Percentiles rank a stretch among this genome's conserved stretches.
Conservation (phyloP, 1,284 basidiomycete species). For the Rhodotorula glutinis region DNA sequence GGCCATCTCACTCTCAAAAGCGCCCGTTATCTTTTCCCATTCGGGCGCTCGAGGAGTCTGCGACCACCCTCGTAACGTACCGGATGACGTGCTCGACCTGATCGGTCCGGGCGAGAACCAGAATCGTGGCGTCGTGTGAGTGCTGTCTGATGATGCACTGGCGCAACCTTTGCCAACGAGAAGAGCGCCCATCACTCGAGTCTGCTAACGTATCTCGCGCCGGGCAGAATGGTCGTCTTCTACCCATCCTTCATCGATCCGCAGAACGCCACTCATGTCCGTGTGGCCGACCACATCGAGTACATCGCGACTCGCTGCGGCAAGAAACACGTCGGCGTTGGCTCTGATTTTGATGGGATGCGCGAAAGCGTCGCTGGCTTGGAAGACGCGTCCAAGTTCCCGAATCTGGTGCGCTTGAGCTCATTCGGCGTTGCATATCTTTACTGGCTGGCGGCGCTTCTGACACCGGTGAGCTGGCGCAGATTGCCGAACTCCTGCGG, state of each 20-base stretch:
- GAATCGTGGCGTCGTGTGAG: conserved; percentile 11
- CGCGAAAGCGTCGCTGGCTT: conserved; percentile 12
- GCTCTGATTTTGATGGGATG: conserved; percentile 60
- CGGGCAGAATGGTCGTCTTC: conserved; percentile 82
- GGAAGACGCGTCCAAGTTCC: conserved; percentile 64
- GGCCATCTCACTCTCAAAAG: conserved; percentile 34
- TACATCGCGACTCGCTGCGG: conserved; percentile 72
- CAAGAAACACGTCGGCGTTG: conserved; percentile 61
- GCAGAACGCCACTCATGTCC: neutral
- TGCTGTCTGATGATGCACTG: neutral
- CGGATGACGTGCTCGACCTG: conserved; percentile 16
- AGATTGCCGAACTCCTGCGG: conserved; percentile 1
- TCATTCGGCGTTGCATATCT: too few relatives aligned
- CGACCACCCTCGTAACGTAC: conserved; percentile 39
- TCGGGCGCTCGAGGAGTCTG: conserved; percentile 36
- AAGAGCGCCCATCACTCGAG: conserved; percentile 56
- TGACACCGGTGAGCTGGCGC: too few relatives aligned
- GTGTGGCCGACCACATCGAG: conserved; percentile 66
- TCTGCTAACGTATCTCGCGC: neutral
- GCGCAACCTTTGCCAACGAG: too few relatives aligned
- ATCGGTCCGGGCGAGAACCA: neutral
- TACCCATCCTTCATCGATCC: conserved; percentile 56
- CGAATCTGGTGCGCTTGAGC: conserved; percentile 55
- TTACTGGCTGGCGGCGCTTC: too few relatives aligned
- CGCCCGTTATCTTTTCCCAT: conserved; percentile 44